Evolutionary conservation across 2,329 filamentous ascomycete species (phyloP).

Genomic region (Parafenestella ontariensis): DNA sequence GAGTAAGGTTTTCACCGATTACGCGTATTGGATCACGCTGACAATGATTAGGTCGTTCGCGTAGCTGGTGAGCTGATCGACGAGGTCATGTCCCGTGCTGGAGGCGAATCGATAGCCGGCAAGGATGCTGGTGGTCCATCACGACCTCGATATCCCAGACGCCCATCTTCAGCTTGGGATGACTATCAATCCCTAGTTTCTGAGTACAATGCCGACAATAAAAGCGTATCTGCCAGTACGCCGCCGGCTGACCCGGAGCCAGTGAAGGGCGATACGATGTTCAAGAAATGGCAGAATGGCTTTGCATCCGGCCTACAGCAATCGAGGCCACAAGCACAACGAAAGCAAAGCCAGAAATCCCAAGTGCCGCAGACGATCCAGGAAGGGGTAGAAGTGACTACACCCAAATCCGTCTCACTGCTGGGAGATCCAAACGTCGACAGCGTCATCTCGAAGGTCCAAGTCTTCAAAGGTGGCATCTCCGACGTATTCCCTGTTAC

Average conservation of each 20-base stretch:
- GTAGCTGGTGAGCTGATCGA: slow-evolving; percentile 45
- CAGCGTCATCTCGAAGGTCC: slow-evolving; percentile 44
- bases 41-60: slow-evolving; percentile 35
- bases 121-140: slow-evolving; percentile 25
- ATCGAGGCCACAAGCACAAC: slow-evolving; percentile 14
- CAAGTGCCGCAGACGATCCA: slow-evolving; percentile 37
- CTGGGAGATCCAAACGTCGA: slow-evolving; percentile 45
- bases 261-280: slow-evolving; percentile 21
- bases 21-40: slow-evolving; percentile 3
- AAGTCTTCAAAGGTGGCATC: slow-evolving; percentile 46
- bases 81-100: slow-evolving; percentile 43
- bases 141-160: slow-evolving; percentile 17
- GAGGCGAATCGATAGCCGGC: slow-evolving; percentile 24
- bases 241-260: slow-evolving; percentile 17
- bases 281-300: slow-evolving; percentile 40
- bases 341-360: slow-evolving; percentile 19
- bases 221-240: slow-evolving; percentile 8
- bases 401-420: slow-evolving; percentile 36
- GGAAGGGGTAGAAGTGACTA: slow-evolving; percentile 24
- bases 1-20: slow-evolving; percentile 18
- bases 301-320: slow-evolving; percentile 16
- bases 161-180: slow-evolving; percentile 33
- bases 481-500: slow-evolving; percentile 43
- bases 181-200: slow-evolving; percentile 43
- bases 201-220: slow-evolving; percentile 28